These are phyloP conservation scores for Collybia sordida DNA, from an alignment of 768 basidiomycete species.

Conservation along the genomic window DNA sequence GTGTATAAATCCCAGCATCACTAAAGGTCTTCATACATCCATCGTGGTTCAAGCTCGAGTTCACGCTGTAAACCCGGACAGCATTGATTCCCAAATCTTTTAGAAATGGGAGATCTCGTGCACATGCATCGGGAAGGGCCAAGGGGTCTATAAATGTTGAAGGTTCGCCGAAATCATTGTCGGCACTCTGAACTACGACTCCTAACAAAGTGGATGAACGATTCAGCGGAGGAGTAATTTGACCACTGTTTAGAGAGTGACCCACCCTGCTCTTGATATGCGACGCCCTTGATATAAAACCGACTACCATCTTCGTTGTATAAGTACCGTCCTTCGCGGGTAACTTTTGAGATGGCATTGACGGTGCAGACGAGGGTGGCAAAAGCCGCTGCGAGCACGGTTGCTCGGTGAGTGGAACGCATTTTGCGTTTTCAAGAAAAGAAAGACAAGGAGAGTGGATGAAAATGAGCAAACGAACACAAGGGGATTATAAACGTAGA, in stretches of 20 bases:
- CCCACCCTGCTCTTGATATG: slow-evolving; percentile 81
- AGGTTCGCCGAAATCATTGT: slow-evolving; percentile 70
- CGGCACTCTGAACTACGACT: slow-evolving; percentile 39
- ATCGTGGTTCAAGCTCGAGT: slow-evolving; percentile 83
- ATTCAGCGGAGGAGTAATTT: neutral
- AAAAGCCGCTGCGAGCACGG: slow-evolving; percentile 35
- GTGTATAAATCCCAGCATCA: slow-evolving; percentile 81
- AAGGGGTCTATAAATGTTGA: slow-evolving; percentile 81
- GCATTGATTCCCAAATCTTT: slow-evolving; percentile 77
- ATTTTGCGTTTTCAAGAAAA: slow-evolving; percentile 14
- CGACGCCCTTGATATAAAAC: slow-evolving; percentile 88
- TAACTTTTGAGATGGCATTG: slow-evolving; percentile 68
- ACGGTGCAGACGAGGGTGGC: slow-evolving; percentile 46
- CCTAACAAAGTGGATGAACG: slow-evolving; percentile 24
- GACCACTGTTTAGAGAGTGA: neutral
- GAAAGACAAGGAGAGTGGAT: slow-evolving; percentile 5
- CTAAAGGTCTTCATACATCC: slow-evolving; percentile 79
- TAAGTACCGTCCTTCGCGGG: slow-evolving; percentile 76
- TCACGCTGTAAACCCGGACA: slow-evolving; percentile 85
- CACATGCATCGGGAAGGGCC: slow-evolving; percentile 62
- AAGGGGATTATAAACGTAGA: neutral
- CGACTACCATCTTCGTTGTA: slow-evolving; percentile 73
- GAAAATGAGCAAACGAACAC: neutral
- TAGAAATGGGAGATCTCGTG: slow-evolving; percentile 78
- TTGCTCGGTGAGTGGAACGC: slow-evolving; percentile 25